phyloP scores from a whole-genome alignment of 192 early-diverging fungal genomes.

The Umbelopsis isabellina region DNA sequence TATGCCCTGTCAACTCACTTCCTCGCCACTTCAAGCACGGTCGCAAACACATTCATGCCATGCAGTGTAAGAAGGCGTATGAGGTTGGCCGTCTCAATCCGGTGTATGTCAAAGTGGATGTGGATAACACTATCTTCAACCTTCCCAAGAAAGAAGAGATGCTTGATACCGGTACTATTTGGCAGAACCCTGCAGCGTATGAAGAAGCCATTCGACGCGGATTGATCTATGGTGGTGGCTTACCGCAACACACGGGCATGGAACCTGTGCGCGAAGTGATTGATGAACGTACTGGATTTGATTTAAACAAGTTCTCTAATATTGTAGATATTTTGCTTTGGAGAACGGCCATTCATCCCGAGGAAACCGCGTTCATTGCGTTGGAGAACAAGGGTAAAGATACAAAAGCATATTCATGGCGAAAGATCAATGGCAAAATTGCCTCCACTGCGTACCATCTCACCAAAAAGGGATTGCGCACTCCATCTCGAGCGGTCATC shows the following conservation, averaged over 20 bases:
- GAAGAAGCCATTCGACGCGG: slow-evolving; percentile 33
- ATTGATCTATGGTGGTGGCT: slow-evolving; percentile 36
- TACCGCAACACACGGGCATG: slow-evolving; percentile 73
- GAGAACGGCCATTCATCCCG: slow-evolving; percentile 64
- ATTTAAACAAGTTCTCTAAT: slow-evolving; percentile 68
- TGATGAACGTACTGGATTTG: slow-evolving; percentile 72
- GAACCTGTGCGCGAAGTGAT: slow-evolving; percentile 61
- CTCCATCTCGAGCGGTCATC: slow-evolving; percentile 64
- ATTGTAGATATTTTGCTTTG: slow-evolving; percentile 77
- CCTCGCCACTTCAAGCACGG: slow-evolving; percentile 76
- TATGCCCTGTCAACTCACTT: slow-evolving; percentile 61
- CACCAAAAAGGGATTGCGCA: slow-evolving; percentile 59
- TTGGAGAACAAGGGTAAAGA: slow-evolving; percentile 65
- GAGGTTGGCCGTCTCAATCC: slow-evolving; percentile 62
- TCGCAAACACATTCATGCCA: slow-evolving; percentile 63
- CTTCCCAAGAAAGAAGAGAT: slow-evolving; percentile 35
- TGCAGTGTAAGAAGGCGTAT: slow-evolving; percentile 67
- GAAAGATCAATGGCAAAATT: slow-evolving; percentile 69
- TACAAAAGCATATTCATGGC: slow-evolving; percentile 66
- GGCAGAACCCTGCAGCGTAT: slow-evolving; percentile 46
- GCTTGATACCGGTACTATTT: slow-evolving; percentile 41
- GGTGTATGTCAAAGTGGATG: slow-evolving; percentile 58
- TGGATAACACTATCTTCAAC: slow-evolving; percentile 65
- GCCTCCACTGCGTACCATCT: slow-evolving; percentile 68
- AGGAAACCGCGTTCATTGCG: slow-evolving; percentile 63